Evolutionary conservation across 306 rosid species (phyloP), one percentile per base, ranked within the genome.

Genomic region (Medicago lupulina): DNA sequence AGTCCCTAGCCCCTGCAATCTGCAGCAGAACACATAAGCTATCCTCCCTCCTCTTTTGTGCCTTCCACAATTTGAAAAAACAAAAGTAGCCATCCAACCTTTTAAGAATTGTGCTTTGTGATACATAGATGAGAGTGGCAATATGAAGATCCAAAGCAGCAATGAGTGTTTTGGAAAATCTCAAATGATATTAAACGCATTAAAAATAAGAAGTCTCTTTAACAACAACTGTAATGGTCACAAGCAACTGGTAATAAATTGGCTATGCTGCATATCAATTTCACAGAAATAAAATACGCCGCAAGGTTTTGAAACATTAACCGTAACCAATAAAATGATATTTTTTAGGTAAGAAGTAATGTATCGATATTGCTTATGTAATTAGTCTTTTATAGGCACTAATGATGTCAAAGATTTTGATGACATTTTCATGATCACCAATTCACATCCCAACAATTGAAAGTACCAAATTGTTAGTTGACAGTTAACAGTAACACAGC

Each of bases 261-360:
- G 43, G 25, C 43, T 34, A 7, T 31, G 67, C 44, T n/a, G 46
- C 68, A 31, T 62, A 62, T 62, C 46, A 62, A 62, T 40, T 65
- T 40, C 51, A 9, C 31, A 10, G 1, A 65, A 40, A 40, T 39
- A 53, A 41, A 65, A 65, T 21, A 63, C 40, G 36, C 19, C 31
- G n/a, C 16, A 66, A 66, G 54, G 17, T 23, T n/a, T 65, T 21
- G 34, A 16, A 64, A 10, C 15, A 39, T 18, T 46, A 1, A 67
- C 8, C 47, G 40, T 21, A 53, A 78, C 60, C 60, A 18, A 23
- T 63, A 28, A 47, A 70, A 19, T 66, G 31, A 21, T 4, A 47
- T 8, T 36, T 6, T 40, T 60, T 49, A 47, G 66, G 58, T 7
- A 19, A 19, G 60, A 60, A 71, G 51, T 14, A 72, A 53, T 68